These are phyloP conservation scores for Cyphellophora attinorum DNA, from an alignment of 2,329 filamentous ascomycete species.

Conservation along the genomic window DNA sequence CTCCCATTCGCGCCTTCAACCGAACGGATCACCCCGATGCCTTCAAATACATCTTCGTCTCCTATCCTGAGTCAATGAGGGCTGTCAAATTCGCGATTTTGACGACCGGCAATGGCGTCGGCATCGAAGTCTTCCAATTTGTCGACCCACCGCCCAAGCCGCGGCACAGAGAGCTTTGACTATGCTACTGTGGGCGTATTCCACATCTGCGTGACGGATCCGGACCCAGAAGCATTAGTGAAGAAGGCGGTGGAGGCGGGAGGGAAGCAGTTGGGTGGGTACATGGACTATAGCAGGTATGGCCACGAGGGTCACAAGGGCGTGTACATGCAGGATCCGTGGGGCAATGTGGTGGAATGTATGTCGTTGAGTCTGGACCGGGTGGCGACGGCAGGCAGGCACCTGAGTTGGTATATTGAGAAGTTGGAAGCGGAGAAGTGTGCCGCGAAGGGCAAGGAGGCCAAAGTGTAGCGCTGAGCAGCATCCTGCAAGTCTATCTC, in stretches of 20 bases:
- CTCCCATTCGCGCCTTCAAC: no score
- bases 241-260: conserved; percentile 1
- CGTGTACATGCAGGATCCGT: conserved; percentile 3
- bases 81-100: conserved; percentile 23
- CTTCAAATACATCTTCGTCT: conserved; percentile 26
- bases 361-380: background rate
- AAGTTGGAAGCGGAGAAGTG: no score
- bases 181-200: conserved; percentile 3
- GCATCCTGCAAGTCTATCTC: no score
- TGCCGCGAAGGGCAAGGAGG: no score
- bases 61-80: conserved; percentile 22
- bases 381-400: background rate
- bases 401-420: conserved; percentile 1
- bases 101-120: conserved; percentile 23
- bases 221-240: background rate
- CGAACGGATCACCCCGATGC: no score
- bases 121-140: conserved; percentile 27
- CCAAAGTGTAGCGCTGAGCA: no score
- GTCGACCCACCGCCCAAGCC: conserved; percentile 14
- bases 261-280: background rate
- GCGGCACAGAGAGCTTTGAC: background rate
- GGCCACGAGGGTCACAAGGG: background rate
- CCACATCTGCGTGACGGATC: conserved; percentile 2
- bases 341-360: conserved; percentile 1
- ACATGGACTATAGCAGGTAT: conserved; percentile 1